phyloP scores from a whole-genome alignment of 2,329 filamentous ascomycete genomes.

The Xylaria sp. region DNA sequence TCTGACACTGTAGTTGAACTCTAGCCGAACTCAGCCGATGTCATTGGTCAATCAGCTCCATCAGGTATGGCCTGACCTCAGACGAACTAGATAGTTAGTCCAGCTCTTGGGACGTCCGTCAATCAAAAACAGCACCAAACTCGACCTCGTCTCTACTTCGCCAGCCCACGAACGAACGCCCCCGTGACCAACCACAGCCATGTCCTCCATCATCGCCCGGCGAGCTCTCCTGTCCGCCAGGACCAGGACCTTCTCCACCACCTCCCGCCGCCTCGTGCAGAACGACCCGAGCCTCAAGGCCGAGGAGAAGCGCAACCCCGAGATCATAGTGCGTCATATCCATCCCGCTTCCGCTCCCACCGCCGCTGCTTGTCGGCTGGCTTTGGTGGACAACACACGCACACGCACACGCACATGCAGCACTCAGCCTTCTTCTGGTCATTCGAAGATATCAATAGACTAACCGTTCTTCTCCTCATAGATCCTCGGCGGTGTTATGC shows the following conservation, averaged over 20 bases:
- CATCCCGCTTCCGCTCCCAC: background rate
- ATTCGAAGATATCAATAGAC: conserved; percentile 12
- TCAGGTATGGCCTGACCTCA: conserved; percentile 32
- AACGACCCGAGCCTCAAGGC: conserved; percentile 61
- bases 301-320: conserved; percentile 67
- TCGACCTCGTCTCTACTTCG: conserved; percentile 22
- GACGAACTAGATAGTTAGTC: background rate
- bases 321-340: conserved; percentile 58
- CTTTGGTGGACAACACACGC: background rate
- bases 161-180: conserved; percentile 22
- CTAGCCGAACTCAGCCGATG: background rate
- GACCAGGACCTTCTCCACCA: conserved; percentile 61
- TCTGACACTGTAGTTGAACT: background rate
- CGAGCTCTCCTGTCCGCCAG: conserved; percentile 52
- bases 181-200: conserved; percentile 51
- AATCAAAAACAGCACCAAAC: conserved; percentile 7
- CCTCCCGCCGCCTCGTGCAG: conserved; percentile 60
- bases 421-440: no score
- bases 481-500: conserved; percentile 94
- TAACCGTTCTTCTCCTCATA: conserved; percentile 55
- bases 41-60: conserved; percentile 37
- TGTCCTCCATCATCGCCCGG: conserved; percentile 68
- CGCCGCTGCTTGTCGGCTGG: background rate
- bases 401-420: no score
- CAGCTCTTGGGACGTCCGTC: conserved; percentile 11